Base-by-base conservation (phyloP, 2,329 filamentous ascomycete genomes). In the Alternaria gansuensis region DNA sequence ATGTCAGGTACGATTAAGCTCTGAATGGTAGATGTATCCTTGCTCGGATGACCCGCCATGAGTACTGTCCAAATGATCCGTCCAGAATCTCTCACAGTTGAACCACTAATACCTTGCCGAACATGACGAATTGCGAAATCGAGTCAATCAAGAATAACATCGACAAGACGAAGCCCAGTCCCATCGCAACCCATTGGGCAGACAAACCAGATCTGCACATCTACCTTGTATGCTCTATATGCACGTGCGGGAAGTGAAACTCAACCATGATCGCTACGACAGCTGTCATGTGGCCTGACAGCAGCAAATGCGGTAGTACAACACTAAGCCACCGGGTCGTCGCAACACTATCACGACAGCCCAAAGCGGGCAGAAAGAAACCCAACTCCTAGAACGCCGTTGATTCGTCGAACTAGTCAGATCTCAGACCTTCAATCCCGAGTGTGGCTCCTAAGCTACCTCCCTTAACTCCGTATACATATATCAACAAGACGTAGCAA, bases 261-360 rank as follows among this genome's bases (percentile, higher is more conserved):
- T 37, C 33, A 37, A 21, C 24, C 10, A 13, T 14, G 8, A 23
- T 46, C 29, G 29, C 44, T 46, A 33, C 44, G 29, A 50, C 24
- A 36, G 33, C 21, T 50, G 46, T 24, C 31, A 50, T 50, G 33
- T 37, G 46, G 46, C 33, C 46, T 50, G 33, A 50, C 34, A 50
- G 46, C 44, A 34, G 44, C 21, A n/a, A 33, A 34, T 34, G 29
- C 29, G 29, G 44, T 46, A 46, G 44, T 17, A 46, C 29, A 33
- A 46, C 44, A 46, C 29, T 21, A 46, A 41, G 29, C 44, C 44
- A 33, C 29, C 44, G 29, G 29, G 44, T 33, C 17, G 29, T 46
- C 44, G 44, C 17, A 21, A 17, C 7, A 17, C 29, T 8, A 33
- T n/a, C 21, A 46, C 29, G 21, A 34, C 44, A 17, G 44, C 7